Percentiles rank a stretch among this genome's conserved stretches.
Conservation (phyloP, 176 grass and related monocot species). For the Bonia amplexicaulis region DNA sequence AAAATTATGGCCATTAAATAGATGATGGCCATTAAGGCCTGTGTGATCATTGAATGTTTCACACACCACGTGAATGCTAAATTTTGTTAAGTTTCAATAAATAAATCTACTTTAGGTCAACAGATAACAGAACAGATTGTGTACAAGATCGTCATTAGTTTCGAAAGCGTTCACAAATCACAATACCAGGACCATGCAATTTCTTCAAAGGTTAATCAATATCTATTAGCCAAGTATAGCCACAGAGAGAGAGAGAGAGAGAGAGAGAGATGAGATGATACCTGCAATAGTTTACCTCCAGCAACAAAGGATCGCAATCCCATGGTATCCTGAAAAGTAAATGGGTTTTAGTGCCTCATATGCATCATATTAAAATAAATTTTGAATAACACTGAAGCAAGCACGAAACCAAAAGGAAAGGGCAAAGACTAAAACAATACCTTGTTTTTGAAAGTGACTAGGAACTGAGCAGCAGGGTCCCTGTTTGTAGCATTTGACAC, state of each 20-base stretch:
- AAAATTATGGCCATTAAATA: neutral
- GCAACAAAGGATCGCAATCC: slow-evolving; percentile 86
- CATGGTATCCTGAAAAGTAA: slow-evolving; percentile 64
- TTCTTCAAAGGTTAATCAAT: neutral
- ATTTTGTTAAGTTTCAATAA: neutral
- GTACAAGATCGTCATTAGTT: neutral
- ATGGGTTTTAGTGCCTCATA: neutral
- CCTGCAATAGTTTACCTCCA: slow-evolving; percentile 93
- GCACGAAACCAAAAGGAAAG: neutral
- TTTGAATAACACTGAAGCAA: slow-evolving; percentile 2
- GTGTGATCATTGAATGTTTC: neutral
- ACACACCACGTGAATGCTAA: neutral
- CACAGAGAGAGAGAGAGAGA: no score
- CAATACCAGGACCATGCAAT: neutral
- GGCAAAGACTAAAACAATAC: slow-evolving; percentile 14
- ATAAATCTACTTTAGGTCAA: neutral
- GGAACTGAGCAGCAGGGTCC: slow-evolving; percentile 92
- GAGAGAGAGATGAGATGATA: slow-evolving; percentile 1
- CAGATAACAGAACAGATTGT: neutral
- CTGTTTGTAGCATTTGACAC: slow-evolving; percentile 80
- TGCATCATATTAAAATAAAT: neutral
- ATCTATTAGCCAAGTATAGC: neutral
- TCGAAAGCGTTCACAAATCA: neutral
- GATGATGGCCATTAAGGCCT: neutral
- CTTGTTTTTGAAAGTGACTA: slow-evolving; percentile 79